Evolutionary conservation across 2,329 filamentous ascomycete genomes (phyloP).

Genomic region (Sclerotinia nivalis): DNA sequence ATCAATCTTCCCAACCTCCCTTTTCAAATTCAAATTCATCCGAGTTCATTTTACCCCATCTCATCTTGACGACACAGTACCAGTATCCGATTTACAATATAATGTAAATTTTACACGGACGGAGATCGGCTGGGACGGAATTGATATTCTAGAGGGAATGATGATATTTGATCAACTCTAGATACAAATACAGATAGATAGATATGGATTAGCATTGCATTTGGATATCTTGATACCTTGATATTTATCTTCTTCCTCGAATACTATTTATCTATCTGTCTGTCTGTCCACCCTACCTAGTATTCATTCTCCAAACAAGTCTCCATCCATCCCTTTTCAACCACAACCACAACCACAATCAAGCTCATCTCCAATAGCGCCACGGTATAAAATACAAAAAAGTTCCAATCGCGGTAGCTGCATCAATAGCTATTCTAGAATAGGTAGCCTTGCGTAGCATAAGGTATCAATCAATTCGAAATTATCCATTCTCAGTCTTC

Average conservation of each 20-base stretch:
- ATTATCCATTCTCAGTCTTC: conserved; percentile 6
- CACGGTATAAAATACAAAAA: neutral
- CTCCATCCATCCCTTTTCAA: neutral
- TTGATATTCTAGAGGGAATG: no score
- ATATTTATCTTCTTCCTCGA: neutral
- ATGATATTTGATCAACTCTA: no score
- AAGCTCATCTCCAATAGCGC: neutral
- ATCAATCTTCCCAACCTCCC: no score
- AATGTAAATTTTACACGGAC: no score
- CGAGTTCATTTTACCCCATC: no score
- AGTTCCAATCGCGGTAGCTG: no score
- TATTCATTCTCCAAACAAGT: neutral
- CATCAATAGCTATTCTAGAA: neutral
- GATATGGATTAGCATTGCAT: no score
- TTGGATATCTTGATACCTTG: neutral
- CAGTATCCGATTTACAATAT: no score
- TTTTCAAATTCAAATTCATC: no score
- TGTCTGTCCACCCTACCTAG: neutral
- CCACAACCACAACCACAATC: neutral
- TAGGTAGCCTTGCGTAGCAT: neutral
- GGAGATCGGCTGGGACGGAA: no score
- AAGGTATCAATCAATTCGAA: neutral
- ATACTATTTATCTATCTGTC: neutral
- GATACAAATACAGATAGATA: no score
- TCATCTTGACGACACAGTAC: no score